Evolutionary conservation across 805 yeast genomes (phyloP).

Genomic region (Metschnikowia cubensis): DNA sequence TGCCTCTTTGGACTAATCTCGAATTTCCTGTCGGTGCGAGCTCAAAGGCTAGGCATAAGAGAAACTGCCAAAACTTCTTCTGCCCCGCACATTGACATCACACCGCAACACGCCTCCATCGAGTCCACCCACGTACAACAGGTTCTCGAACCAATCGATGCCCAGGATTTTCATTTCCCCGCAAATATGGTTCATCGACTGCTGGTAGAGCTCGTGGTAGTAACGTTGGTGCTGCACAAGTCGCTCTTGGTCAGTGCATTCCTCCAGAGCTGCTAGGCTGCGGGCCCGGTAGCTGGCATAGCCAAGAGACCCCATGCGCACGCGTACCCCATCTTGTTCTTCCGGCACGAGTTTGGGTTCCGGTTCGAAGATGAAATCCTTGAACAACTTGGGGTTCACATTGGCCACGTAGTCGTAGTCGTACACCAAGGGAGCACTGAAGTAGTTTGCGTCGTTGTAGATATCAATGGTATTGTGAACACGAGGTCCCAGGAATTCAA

Average conservation of each 20-base stretch:
- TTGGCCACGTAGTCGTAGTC: constrained; percentile 38
- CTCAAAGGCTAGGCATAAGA: constrained; percentile 26
- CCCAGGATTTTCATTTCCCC: constrained; percentile 45
- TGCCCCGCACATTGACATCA: constrained; percentile 62
- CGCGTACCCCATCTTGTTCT: not conserved
- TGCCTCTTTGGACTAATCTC: too few species aligned
- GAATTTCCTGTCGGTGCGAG: too few species aligned
- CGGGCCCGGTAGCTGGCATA: constrained; percentile 2
- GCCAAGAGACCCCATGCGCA: constrained; percentile 3
- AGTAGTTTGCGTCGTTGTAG: constrained; percentile 12
- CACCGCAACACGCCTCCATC: constrained; percentile 66
- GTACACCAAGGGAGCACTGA: constrained; percentile 39
- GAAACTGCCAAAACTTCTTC: constrained; percentile 58
- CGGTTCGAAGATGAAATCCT: constrained; percentile 32
- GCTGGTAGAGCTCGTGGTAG: constrained; percentile 29
- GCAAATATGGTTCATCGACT: constrained; percentile 30
- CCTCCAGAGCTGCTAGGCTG: not conserved
- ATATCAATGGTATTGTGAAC: constrained; percentile 9
- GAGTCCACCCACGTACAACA: constrained; percentile 38
- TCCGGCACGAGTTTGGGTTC: constrained; percentile 8
- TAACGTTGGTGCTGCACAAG: constrained; percentile 9
- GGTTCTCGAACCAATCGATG: constrained; percentile 32
- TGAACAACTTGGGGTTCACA: constrained; percentile 36
- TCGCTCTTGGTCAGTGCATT: not conserved
- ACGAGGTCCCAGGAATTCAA: not conserved